These are phyloP conservation scores for Suillus decipiens DNA, from an alignment of 768 basidiomycete species.

Conservation along the genomic window DNA sequence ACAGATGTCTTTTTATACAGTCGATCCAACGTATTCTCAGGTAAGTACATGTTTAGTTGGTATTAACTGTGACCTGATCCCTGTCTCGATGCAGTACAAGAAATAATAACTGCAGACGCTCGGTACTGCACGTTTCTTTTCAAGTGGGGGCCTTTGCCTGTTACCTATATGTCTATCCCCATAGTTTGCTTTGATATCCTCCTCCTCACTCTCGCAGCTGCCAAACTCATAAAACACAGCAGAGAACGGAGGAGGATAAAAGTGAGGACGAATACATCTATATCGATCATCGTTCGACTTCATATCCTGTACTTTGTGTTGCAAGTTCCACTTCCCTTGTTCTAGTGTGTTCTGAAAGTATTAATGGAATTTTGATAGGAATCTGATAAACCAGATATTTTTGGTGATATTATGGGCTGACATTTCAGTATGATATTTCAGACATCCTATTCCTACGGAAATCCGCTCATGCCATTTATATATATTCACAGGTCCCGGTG, in stretches of 20 bases:
- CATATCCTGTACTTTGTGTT: not conserved
- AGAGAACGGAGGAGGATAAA: not conserved
- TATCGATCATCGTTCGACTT: not conserved
- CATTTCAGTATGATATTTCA: not conserved
- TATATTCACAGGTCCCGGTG: not conserved
- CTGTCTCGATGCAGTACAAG: not conserved
- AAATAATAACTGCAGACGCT: not conserved
- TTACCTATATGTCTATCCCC: not conserved
- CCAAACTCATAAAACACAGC: not conserved
- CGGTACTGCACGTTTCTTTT: not conserved
- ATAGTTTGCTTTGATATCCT: not conserved
- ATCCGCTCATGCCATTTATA: not conserved
- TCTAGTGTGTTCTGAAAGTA: not conserved
- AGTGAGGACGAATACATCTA: not conserved
- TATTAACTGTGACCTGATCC: not conserved
- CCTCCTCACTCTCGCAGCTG: not conserved
- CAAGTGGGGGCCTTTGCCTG: no score
- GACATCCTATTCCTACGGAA: not conserved
- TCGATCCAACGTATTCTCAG: not conserved
- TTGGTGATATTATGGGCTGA: not conserved
- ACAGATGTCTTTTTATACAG: conserved; percentile 1
- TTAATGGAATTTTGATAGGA: not conserved
- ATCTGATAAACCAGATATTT: conserved; percentile 1
- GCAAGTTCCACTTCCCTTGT: not conserved
- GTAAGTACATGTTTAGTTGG: not conserved